Conservation (phyloP, 306 rosid genomes). For the Cicer judaicum region DNA sequence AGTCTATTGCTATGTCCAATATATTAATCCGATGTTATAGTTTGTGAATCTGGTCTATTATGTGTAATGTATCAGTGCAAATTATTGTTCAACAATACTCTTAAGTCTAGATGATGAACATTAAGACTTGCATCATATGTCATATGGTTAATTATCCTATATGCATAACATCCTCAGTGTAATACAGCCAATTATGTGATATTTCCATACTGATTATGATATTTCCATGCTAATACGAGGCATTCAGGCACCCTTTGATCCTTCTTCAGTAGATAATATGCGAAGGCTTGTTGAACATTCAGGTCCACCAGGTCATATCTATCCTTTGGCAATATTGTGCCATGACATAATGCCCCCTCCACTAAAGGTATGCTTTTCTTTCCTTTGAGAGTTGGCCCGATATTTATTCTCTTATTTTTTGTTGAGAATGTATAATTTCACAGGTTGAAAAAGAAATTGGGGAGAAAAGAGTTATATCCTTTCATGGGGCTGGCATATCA, state of each 20-base stretch:
- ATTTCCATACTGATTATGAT: slow-evolving; percentile 41
- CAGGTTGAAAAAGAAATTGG: slow-evolving; percentile 96
- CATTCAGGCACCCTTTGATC: slow-evolving; percentile 91
- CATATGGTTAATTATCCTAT: slow-evolving; percentile 3
- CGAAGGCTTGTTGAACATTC: slow-evolving; percentile 89
- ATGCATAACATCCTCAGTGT: slow-evolving; percentile 2
- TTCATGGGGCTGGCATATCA: slow-evolving; percentile 79
- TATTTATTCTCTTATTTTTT: slow-evolving; percentile 34
- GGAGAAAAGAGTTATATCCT: slow-evolving; percentile 84
- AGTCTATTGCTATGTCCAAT: slow-evolving; percentile 15
- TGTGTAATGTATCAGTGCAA: neutral
- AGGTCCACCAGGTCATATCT: slow-evolving; percentile 84
- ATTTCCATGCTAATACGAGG: slow-evolving; percentile 54
- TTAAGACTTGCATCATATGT: neutral
- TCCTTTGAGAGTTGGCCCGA: slow-evolving; percentile 42
- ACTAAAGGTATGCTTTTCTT: slow-evolving; percentile 53
- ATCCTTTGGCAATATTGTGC: slow-evolving; percentile 84
- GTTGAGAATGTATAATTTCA: slow-evolving; percentile 35
- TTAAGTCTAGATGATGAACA: slow-evolving; percentile 12
- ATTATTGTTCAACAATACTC: slow-evolving; percentile 1
- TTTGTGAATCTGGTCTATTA: slow-evolving; percentile 8
- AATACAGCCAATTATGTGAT: slow-evolving; percentile 37
- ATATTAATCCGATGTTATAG: slow-evolving; percentile 3
- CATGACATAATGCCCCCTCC: slow-evolving; percentile 99
- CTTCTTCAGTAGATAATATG: slow-evolving; percentile 91